These are phyloP conservation scores for Phytophthora pluvialis DNA, from an alignment of 352 stramenopile species.

Conservation along the genomic window DNA sequence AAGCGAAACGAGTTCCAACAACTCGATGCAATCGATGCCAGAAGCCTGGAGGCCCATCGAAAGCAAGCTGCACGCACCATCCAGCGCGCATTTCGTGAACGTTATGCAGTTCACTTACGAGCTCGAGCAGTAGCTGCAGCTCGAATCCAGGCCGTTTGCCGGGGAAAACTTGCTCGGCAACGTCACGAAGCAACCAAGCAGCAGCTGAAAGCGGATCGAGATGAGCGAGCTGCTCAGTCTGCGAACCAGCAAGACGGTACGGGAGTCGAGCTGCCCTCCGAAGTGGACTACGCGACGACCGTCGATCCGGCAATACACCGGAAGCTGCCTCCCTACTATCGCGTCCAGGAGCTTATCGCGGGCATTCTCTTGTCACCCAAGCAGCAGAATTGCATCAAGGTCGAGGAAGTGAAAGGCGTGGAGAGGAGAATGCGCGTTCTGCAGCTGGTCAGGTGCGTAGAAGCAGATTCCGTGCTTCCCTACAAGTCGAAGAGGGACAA, in stretches of 20 bases:
- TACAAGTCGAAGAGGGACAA: not conserved
- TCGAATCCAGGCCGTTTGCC: conserved; percentile 44
- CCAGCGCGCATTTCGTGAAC: conserved; percentile 50
- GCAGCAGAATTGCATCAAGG: not conserved
- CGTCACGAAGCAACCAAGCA: conserved; percentile 3
- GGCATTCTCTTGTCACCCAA: not conserved
- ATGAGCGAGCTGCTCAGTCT: not conserved
- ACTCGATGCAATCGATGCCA: conserved; percentile 45
- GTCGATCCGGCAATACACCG: conserved; percentile 17
- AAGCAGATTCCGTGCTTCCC: not conserved
- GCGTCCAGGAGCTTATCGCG: conserved; percentile 7
- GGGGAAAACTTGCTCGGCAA: conserved; percentile 14
- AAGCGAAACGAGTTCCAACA: conserved; percentile 49
- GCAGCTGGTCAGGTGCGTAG: conserved; percentile 15
- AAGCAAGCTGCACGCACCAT: conserved; percentile 43
- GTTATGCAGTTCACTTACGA: conserved; percentile 39
- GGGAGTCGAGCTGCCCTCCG: not conserved
- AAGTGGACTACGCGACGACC: conserved; percentile 18
- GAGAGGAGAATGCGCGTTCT: conserved; percentile 21
- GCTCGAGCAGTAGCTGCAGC: conserved; percentile 30
- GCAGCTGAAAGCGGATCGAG: conserved; percentile 7
- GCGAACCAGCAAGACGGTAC: conserved; percentile 11
- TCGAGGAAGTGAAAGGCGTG: not conserved
- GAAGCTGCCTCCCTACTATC: conserved; percentile 13
- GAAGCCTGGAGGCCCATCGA: not conserved